These are phyloP conservation scores for Dactylella cylindrospora DNA, from an alignment of 2,329 filamentous ascomycete species.

Conservation along the genomic window DNA sequence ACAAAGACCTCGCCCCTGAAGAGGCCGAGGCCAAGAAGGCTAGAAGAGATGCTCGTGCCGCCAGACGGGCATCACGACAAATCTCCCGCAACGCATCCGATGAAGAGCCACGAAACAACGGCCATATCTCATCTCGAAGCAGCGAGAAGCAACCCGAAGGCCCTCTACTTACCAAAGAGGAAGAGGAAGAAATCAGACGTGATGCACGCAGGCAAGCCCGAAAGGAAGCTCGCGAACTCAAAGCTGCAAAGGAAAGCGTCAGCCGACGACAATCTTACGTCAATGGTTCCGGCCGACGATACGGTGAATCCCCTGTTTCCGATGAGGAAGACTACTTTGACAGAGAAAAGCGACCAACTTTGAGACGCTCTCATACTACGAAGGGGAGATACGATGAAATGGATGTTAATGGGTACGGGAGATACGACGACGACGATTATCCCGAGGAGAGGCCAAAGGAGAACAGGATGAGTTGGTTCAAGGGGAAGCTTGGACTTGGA, in stretches of 20 bases:
- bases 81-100: slow-evolving; percentile 35
- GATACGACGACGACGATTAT: slow-evolving; percentile 25
- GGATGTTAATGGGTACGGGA: slow-evolving; percentile 23
- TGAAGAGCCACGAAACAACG: slow-evolving; percentile 33
- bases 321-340: slow-evolving; percentile 34
- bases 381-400: slow-evolving; percentile 28
- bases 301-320: slow-evolving; percentile 28
- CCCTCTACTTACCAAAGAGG: slow-evolving; percentile 40
- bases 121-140: slow-evolving; percentile 30
- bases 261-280: slow-evolving; percentile 21
- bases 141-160: slow-evolving; percentile 36
- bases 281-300: slow-evolving; percentile 24
- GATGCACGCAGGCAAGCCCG: slow-evolving; percentile 27
- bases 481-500: slow-evolving; percentile 30
- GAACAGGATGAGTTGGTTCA: slow-evolving; percentile 36
- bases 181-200: slow-evolving; percentile 38
- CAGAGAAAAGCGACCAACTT: slow-evolving; percentile 14
- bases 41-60: slow-evolving; percentile 26
- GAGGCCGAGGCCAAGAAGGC: slow-evolving; percentile 37
- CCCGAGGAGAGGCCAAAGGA: slow-evolving; percentile 25
- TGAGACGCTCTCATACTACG: slow-evolving; percentile 30
- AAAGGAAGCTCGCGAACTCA: slow-evolving; percentile 36
- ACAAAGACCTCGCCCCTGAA: slow-evolving; percentile 38
- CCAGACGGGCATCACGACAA: slow-evolving; percentile 35
- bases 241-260: slow-evolving; percentile 19